Conservation (phyloP, 139 green algal species). For the Chlamydomonas sphaeroides region DNA sequence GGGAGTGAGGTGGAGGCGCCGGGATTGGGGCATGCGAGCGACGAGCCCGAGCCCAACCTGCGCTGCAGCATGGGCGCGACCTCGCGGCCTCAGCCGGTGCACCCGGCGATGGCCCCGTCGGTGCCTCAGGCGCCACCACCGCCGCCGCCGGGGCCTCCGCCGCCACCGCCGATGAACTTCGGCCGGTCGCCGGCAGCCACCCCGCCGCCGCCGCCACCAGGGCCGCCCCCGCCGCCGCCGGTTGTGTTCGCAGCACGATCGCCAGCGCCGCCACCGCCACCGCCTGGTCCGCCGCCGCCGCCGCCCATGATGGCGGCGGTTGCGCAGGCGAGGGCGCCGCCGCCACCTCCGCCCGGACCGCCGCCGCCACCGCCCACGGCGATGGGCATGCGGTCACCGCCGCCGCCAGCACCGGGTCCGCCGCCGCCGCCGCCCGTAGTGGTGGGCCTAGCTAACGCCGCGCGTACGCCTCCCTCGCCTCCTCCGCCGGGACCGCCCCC, state of each 20-base stretch:
- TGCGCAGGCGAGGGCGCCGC: too few relatives aligned
- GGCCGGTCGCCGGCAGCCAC: not conserved
- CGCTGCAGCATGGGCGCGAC: too few relatives aligned
- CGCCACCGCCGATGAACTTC: not conserved
- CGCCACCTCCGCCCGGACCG: not conserved
- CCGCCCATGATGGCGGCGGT: too few relatives aligned
- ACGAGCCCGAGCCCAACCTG: too few relatives aligned
- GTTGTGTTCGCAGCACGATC: not conserved
- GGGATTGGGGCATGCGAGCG: too few relatives aligned
- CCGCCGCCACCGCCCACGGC: conserved; percentile 27
- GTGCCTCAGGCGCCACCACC: not conserved
- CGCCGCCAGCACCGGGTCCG: not conserved
- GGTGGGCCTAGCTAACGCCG: too few relatives aligned
- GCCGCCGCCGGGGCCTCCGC: not conserved
- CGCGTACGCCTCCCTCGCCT: conserved; percentile 26
- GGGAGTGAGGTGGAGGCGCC: too few relatives aligned
- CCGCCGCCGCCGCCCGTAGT: conserved; percentile 28
- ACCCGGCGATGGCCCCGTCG: not conserved
- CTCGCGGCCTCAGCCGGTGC: too few relatives aligned
- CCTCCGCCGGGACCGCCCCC: conserved; percentile 25
- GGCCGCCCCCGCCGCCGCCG: conserved; percentile 20
- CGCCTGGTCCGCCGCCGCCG: conserved; percentile 23
- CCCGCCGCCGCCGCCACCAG: conserved; percentile 26
- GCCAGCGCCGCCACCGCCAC: not conserved
- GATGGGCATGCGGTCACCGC: not conserved